Evolutionary conservation across 2,329 filamentous ascomycete genomes (phyloP), one percentile per base, ranked within the genome.

Genomic region (Hypoxylon sp.): DNA sequence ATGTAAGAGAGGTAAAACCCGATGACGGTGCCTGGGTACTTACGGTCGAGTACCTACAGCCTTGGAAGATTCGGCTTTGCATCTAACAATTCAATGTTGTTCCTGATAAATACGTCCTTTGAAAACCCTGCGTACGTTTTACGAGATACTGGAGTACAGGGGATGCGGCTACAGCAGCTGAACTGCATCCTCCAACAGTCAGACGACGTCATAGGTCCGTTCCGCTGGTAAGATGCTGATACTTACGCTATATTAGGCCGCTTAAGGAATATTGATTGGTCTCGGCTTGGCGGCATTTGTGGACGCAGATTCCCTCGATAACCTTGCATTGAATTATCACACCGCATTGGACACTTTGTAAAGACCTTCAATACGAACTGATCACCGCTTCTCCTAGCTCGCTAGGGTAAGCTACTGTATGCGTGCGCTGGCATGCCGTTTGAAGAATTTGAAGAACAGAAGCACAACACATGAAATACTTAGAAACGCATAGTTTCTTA

Each of bases 171-270:
- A 60, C 66, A 64, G 46, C 47, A 61, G 65, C 67, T 70, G 64
- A 67, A 19, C 59, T 62, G 61, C 57, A 37, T 26, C 61, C 24
- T 59, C 22, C 57, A 59, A 48, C n/a, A 26, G 24, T 64, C 46
- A 63, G 58, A 35, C 66, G 63, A 71, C 69, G 69, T 71, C 69
- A 71, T 71, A 66, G 62, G 69, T 47, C 66, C 59, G 26, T 54
- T 52, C 62, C 3, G 46, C 47, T 66, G 68, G 68, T 71, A 69
- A 61, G 51, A 42, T 33, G 54, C 53, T 59, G 50, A 14, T 50
- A 24, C 47, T 35, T 39, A 55, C 51, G 50, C 55, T 50, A 19
- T 51, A 35, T 54, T 50, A 31, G 26, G 37, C 35, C 39, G 37
- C 33, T 24, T 51, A 60, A 46, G 19, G 17, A 26, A 48, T 55